Evolutionary conservation across 768 basidiomycete genomes (phyloP), one percentile per base, ranked within the genome.

Genomic region (Leccinum sublutescens): DNA sequence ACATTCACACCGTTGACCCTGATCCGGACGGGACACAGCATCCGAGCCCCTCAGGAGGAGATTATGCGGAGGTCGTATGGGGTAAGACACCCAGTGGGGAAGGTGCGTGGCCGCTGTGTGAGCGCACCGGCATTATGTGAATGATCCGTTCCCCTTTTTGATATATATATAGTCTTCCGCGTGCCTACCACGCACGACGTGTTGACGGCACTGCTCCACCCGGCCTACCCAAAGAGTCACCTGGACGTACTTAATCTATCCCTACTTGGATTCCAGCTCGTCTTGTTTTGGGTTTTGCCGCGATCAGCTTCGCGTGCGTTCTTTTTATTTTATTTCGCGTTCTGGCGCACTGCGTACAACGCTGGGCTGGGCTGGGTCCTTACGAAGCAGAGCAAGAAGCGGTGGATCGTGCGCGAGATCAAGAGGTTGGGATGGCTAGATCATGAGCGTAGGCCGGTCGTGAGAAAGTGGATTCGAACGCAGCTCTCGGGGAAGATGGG

Each of bases 401-500:
- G 85, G 67, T 98, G 93, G 91, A 92, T 99, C 64, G 94, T 97
- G 52, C 79, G 85, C 31, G 84, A 88, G 65, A 80, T 98, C 1
- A 84, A 89, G 57, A 77, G 81, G 4, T 76, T 85, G 23, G 96
- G 93, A 4, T 98, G 95, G 95, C 82, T 99, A n/a, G 94, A 98
- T 71, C 78, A 79, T 63, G 68, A 79, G 49, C 80, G 86, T 21
- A 75, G 79, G 27, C 90, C 93, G 0, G 72, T 66, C 7, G 77
- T 91, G 57, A 81, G 90, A 57, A 67, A 79, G 48, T 99, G 97
- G 97, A 92, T 97, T 68, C 82, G 87, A 62, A 80, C 81, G 51
- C 94, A 98, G 67, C 80, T 98, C 2, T 85, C 80, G 17, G 92
- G 88, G 19, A 98, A 97, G 79, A 95, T 98, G 93, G 96, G 94